A percentile compares a stretch with the other conserved stretches of the same genome.
These are phyloP conservation scores for Vickermania spadyakhi DNA, from an alignment of 208 protist species.

Conservation along the genomic window DNA sequence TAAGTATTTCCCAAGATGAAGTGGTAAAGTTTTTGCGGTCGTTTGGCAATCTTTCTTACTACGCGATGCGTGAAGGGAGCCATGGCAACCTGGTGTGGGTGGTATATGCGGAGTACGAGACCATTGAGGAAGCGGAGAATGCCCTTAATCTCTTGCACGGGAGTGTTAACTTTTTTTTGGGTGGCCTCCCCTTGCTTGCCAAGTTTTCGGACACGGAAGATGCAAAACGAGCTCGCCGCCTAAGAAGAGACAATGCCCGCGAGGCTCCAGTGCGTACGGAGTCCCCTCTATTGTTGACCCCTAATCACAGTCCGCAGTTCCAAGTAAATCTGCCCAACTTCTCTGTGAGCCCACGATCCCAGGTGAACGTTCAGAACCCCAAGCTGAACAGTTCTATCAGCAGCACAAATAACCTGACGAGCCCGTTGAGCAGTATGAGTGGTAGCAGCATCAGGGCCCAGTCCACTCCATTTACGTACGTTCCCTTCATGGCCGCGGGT, in stretches of 20 bases:
- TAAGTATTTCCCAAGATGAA: slow-evolving; percentile 30
- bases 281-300: slow-evolving; percentile 36
- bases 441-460: not conserved
- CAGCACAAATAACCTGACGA: not conserved
- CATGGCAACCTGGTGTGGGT: slow-evolving; percentile 80
- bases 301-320: slow-evolving; percentile 2
- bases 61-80: slow-evolving; percentile 70
- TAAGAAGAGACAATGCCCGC: slow-evolving; percentile 28
- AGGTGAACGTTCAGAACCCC: not conserved
- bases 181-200: slow-evolving; percentile 43
- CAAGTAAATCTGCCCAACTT: not conserved
- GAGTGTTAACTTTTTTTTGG: slow-evolving; percentile 51
- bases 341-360: not conserved
- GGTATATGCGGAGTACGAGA: slow-evolving; percentile 71
- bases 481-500: not conserved
- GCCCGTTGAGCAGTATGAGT: not conserved
- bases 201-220: slow-evolving; percentile 72
- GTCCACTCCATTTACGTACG: not conserved
- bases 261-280: slow-evolving; percentile 9
- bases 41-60: slow-evolving; percentile 60
- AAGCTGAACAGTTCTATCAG: not conserved
- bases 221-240: slow-evolving; percentile 56
- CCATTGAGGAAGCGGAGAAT: slow-evolving; percentile 39
- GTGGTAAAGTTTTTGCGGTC: slow-evolving; percentile 50
- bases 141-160: slow-evolving; percentile 57